Conservation (phyloP, 306 rosid species). For the Acacia melanoxylon region DNA sequence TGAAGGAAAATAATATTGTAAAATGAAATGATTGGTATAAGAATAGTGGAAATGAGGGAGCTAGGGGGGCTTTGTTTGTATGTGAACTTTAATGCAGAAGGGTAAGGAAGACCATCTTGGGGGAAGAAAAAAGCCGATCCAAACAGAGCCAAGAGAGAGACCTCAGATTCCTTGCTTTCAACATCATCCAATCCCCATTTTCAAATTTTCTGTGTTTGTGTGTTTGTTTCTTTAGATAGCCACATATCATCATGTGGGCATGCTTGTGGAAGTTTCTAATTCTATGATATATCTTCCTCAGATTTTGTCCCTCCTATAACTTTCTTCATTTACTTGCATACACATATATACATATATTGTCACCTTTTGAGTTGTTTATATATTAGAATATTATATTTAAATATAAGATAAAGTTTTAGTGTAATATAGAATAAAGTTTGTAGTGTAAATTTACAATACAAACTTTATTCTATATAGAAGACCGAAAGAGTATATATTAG, state of each 20-base stretch:
- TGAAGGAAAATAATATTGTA: not conserved
- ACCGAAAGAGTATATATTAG: no score
- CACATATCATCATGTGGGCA: not conserved
- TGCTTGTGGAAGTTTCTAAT: not conserved
- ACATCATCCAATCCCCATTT: conserved; percentile 39
- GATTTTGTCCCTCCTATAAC: not conserved
- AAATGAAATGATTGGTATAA: no score
- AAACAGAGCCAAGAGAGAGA: conserved; percentile 25
- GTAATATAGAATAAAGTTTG: no score
- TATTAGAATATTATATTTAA: no score
- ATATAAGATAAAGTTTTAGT: no score
- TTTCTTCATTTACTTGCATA: not conserved
- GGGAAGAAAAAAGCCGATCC: conserved; percentile 61
- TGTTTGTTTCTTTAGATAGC: not conserved
- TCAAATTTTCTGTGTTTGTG: conserved; percentile 4
- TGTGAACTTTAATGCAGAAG: conserved; percentile 51
- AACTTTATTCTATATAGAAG: no score
- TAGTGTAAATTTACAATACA: no score
- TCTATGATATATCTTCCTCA: not conserved
- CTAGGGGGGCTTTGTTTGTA: not conserved
- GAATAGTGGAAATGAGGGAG: not conserved
- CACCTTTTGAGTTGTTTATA: not conserved
- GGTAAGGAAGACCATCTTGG: conserved; percentile 52
- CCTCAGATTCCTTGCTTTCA: conserved; percentile 65
- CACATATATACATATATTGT: not conserved